Percentiles rank a stretch among this genome's conserved stretches.
These are phyloP conservation scores for Datura wrightii DNA, from an alignment of 257 asterid genomes.

Conservation along the genomic window DNA sequence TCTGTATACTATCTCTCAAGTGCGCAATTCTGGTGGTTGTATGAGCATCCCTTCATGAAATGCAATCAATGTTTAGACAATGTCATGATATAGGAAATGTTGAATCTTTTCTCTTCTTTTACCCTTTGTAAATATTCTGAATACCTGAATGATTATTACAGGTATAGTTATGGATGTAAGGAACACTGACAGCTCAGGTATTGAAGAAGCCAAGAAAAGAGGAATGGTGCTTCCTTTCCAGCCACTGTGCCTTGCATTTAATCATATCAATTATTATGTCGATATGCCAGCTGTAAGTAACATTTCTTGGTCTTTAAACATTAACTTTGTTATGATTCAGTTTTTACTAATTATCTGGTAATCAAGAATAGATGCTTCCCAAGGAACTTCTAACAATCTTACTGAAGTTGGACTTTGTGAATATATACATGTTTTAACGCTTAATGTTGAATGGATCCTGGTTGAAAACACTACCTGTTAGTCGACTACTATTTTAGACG, in stretches of 20 bases:
- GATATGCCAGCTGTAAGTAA: conserved; percentile 93
- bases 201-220: conserved; percentile 44
- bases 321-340: neutral
- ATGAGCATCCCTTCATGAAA: neutral
- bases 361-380: neutral
- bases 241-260: conserved; percentile 81
- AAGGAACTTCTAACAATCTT: neutral
- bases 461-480: neutral
- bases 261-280: conserved; percentile 85
- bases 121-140: neutral
- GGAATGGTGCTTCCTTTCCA: conserved; percentile 99
- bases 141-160: conserved; percentile 38
- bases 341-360: neutral
- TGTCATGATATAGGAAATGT: neutral
- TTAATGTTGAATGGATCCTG: conserved; percentile 3
- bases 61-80: neutral
- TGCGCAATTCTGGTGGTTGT: neutral
- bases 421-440: neutral
- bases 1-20: conserved; percentile 12
- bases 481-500: neutral
- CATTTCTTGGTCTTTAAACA: conserved; percentile 6
- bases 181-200: conserved; percentile 38
- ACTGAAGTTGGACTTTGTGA: neutral
- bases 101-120: neutral
- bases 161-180: conserved; percentile 54